These are phyloP conservation scores for Pseudozyma sp. DNA, from an alignment of 1,284 basidiomycete species.

Conservation along the genomic window DNA sequence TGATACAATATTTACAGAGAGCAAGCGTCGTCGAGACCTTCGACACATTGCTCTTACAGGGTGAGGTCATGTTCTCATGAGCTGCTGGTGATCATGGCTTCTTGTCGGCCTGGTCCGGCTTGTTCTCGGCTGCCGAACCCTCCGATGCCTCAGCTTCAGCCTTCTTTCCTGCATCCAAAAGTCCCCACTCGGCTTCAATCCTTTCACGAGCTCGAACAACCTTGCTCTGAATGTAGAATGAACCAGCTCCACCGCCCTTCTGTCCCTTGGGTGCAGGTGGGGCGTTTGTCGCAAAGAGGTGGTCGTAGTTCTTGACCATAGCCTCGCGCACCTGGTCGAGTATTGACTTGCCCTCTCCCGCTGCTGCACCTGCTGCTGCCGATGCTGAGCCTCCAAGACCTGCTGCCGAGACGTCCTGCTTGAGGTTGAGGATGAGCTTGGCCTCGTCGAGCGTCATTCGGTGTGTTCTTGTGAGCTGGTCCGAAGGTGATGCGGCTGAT, in stretches of 20 bases:
- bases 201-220: constrained; percentile 92
- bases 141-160: constrained; percentile 23
- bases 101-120: constrained; percentile 29
- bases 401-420: constrained; percentile 72
- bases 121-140: constrained; percentile 13
- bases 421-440: constrained; percentile 89
- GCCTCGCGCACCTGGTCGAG: constrained; percentile 51
- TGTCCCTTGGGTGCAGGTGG: constrained; percentile 68
- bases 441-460: constrained; percentile 97
- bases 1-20: constrained; percentile 35
- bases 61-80: background rate
- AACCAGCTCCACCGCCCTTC: constrained; percentile 63
- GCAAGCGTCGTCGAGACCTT: background rate
- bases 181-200: constrained; percentile 82
- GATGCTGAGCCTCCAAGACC: constrained; percentile 22
- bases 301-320: constrained; percentile 80
- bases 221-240: constrained; percentile 90
- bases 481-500: constrained; percentile 60
- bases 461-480: constrained; percentile 75
- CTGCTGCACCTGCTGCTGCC: constrained; percentile 8
- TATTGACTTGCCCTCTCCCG: constrained; percentile 41
- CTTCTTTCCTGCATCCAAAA: constrained; percentile 41
- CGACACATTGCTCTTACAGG: background rate
- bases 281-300: constrained; percentile 88
- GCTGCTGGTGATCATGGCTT: constrained; percentile 11